phyloP scores from a whole-genome alignment of 2,329 filamentous ascomycete species.

The Fusarium goolgardi region DNA sequence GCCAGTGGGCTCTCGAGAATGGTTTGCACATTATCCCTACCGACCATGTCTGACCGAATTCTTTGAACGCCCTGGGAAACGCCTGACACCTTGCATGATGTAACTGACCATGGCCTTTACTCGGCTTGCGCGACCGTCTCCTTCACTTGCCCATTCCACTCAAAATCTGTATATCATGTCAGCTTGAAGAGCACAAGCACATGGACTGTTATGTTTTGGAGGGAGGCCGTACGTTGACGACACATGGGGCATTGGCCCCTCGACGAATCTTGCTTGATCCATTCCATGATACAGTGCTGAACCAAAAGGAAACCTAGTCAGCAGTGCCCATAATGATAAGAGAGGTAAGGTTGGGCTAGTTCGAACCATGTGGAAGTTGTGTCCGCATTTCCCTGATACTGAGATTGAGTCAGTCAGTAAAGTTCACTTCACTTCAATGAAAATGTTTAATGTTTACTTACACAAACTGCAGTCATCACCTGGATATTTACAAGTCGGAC shows the following conservation, averaged over 20 bases:
- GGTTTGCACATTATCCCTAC: constrained; percentile 6
- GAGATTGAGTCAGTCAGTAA: constrained; percentile 39
- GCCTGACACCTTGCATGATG: constrained; percentile 35
- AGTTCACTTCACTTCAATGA: constrained; percentile 6
- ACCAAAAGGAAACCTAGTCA: constrained; percentile 25
- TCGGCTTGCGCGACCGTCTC: constrained; percentile 48
- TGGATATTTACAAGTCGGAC: constrained; percentile 97
- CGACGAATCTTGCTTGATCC: constrained; percentile 94
- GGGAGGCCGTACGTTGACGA: constrained; percentile 76
- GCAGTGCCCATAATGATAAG: constrained; percentile 14
- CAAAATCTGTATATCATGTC: constrained; percentile 51
- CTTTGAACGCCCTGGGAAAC: constrained; percentile 36
- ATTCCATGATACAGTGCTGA: constrained; percentile 94
- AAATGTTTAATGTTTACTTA: constrained; percentile 60
- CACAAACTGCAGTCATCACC: constrained; percentile 94
- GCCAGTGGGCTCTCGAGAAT: constrained; percentile 15
- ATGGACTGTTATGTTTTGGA: not conserved
- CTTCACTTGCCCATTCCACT: constrained; percentile 55
- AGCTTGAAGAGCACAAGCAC: not conserved
- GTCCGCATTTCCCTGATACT: constrained; percentile 94
- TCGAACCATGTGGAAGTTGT: constrained; percentile 95
- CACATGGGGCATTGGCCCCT: constrained; percentile 99
- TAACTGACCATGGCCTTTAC: constrained; percentile 39
- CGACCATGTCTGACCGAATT: constrained; percentile 23
- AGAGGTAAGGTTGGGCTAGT: constrained; percentile 5